Evolutionary conservation across 257 asterid species (phyloP).

Genomic region (Solanum megistacrolobum): DNA sequence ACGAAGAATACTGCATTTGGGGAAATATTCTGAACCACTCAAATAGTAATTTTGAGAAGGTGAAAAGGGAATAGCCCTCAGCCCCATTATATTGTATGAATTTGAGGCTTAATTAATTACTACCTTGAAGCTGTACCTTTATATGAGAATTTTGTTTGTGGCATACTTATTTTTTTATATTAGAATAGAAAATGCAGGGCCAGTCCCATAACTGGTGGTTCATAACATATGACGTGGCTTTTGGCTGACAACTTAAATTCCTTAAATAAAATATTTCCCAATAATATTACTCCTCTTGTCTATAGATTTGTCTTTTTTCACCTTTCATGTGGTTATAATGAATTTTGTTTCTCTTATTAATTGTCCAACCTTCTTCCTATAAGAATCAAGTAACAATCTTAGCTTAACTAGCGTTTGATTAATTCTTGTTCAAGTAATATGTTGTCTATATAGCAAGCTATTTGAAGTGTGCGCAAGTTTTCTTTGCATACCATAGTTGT

Average conservation of each 20-base stretch:
- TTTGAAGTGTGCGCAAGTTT: background rate
- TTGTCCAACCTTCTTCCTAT: background rate
- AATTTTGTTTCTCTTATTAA: background rate
- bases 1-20: background rate
- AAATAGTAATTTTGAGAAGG: conserved; percentile 33
- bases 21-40: conserved; percentile 1
- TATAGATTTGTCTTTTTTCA: background rate
- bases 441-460: no score
- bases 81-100: conserved; percentile 24
- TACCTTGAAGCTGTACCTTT: background rate
- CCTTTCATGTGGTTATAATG: background rate
- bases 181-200: background rate
- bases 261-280: background rate
- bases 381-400: background rate
- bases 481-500: background rate
- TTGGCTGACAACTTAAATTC: conserved; percentile 2
- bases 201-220: conserved; percentile 25
- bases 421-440: background rate
- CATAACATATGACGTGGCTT: conserved; percentile 52
- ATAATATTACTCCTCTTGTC: background rate
- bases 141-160: background rate
- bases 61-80: conserved; percentile 41
- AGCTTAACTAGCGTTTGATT: no score
- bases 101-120: background rate
- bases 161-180: background rate